Evolutionary conservation across 106 monocot species (phyloP).

Genomic region (Acanthochlamys bracteata): DNA sequence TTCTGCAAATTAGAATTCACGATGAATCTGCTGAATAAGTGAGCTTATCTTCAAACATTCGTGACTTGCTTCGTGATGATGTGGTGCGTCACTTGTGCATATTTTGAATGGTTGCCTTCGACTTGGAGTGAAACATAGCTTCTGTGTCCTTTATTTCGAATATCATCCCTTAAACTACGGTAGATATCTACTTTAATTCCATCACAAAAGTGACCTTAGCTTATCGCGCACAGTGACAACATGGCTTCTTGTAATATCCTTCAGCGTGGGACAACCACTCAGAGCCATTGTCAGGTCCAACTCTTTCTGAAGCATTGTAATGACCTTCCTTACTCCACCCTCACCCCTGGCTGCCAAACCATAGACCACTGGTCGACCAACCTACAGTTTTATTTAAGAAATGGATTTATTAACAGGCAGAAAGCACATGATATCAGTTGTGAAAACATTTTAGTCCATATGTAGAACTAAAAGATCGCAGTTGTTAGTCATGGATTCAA

Average conservation of each 20-base stretch:
- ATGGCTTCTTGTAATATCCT: constrained; percentile 55
- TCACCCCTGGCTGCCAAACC: constrained; percentile 58
- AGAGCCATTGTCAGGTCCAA: constrained; percentile 66
- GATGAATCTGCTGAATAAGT: too few species aligned
- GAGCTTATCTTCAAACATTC: too few species aligned
- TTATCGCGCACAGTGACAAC: constrained; percentile 30
- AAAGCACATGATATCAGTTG: background rate
- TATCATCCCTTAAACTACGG: too few species aligned
- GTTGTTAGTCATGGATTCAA: background rate
- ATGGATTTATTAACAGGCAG: background rate
- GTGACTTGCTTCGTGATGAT: too few species aligned
- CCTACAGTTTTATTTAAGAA: constrained; percentile 16
- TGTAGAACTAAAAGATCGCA: background rate
- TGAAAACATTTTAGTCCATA: too few species aligned
- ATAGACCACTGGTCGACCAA: constrained; percentile 57
- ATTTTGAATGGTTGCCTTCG: too few species aligned
- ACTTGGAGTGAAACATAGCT: too few species aligned
- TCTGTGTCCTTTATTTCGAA: too few species aligned
- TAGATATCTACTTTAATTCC: background rate
- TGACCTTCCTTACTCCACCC: constrained; percentile 39
- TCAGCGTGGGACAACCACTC: constrained; percentile 35
- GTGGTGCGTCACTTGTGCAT: too few species aligned
- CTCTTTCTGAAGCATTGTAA: constrained; percentile 52
- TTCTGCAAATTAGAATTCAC: too few species aligned
- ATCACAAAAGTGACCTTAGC: constrained; percentile 42